A percentile compares a stretch with the other conserved stretches of the same genome.
Evolutionary conservation across 2,329 filamentous ascomycete genomes (phyloP).

Genomic region (Fusarium chlamydosporum): DNA sequence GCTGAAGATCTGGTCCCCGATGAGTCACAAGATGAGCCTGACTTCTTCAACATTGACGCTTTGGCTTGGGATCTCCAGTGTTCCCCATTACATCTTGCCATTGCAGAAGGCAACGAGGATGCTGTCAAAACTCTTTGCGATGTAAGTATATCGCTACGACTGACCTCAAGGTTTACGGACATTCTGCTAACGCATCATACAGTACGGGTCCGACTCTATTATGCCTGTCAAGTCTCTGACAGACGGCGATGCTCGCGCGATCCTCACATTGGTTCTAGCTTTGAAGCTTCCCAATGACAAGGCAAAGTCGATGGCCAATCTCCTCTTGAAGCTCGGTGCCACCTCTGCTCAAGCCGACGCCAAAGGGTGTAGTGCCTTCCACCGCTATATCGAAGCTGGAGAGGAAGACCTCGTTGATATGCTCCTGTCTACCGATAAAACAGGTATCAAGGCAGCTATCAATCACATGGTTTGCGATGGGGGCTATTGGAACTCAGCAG

Average conservation of each 20-base stretch:
- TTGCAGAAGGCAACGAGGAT: constrained; percentile 77
- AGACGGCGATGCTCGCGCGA: constrained; percentile 68
- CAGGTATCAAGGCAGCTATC: constrained; percentile 73
- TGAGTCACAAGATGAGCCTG: constrained; percentile 74
- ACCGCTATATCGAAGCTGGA: constrained; percentile 71
- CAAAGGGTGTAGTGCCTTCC: constrained; percentile 74
- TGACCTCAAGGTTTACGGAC: neutral
- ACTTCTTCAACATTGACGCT: constrained; percentile 83
- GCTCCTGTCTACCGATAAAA: constrained; percentile 69
- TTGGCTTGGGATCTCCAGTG: constrained; percentile 84
- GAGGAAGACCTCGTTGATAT: constrained; percentile 64
- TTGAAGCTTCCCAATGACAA: constrained; percentile 73
- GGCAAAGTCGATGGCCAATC: constrained; percentile 74
- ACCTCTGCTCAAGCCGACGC: constrained; percentile 80
- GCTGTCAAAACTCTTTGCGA: constrained; percentile 78
- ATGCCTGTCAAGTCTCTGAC: constrained; percentile 78
- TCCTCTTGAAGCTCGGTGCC: constrained; percentile 78
- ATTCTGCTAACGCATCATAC: constrained; percentile 48
- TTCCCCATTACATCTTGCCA: constrained; percentile 83
- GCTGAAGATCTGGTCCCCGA: constrained; percentile 62
- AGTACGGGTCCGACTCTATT: constrained; percentile 83
- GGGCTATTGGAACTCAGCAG: constrained; percentile 52
- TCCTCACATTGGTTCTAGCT: constrained; percentile 79
- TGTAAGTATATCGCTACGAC: constrained; percentile 52
- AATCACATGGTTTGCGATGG: constrained; percentile 71